Percentiles rank a stretch among this genome's conserved stretches.
Evolutionary conservation across 768 basidiomycete genomes (phyloP).

Genomic region (Thelephora ganbajun): DNA sequence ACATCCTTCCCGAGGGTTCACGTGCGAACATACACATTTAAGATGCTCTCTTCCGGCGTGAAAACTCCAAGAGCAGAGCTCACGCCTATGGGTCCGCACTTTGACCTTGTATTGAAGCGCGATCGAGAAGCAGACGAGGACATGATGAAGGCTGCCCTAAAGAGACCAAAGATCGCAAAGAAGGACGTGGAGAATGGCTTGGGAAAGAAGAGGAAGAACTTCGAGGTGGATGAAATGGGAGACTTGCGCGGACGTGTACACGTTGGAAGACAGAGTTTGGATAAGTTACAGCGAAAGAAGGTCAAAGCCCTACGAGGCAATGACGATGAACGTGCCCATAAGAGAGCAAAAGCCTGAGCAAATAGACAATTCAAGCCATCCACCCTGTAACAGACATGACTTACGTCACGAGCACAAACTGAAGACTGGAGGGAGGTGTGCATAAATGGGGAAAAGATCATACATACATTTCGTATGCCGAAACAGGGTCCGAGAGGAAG

Average conservation of each 20-base stretch:
- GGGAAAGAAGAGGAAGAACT: constrained; percentile 89
- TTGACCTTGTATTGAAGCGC: constrained; percentile 73
- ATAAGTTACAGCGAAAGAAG: constrained; percentile 79
- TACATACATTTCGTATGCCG: no score
- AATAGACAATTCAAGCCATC: no score
- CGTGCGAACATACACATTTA: constrained; percentile 73
- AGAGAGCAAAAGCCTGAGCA: no score
- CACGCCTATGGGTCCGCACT: constrained; percentile 79
- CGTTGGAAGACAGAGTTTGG: constrained; percentile 78
- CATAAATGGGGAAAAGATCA: no score
- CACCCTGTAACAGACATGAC: no score
- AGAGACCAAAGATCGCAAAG: constrained; percentile 79
- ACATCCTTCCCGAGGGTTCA: constrained; percentile 66
- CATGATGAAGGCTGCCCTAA: constrained; percentile 68
- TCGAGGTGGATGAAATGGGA: constrained; percentile 97
- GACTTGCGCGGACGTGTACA: constrained; percentile 86
- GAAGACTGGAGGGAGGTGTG: no score
- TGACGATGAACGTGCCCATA: constrained; percentile 8
- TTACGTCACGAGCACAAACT: no score
- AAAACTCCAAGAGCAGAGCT: constrained; percentile 74
- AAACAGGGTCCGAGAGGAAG: no score
- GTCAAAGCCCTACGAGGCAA: constrained; percentile 81
- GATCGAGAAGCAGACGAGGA: constrained; percentile 66
- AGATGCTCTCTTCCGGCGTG: constrained; percentile 61
- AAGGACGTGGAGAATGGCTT: constrained; percentile 73